Evolutionary conservation across 2,329 filamentous ascomycete species (phyloP).

Genomic region (Alternaria arbusti): DNA sequence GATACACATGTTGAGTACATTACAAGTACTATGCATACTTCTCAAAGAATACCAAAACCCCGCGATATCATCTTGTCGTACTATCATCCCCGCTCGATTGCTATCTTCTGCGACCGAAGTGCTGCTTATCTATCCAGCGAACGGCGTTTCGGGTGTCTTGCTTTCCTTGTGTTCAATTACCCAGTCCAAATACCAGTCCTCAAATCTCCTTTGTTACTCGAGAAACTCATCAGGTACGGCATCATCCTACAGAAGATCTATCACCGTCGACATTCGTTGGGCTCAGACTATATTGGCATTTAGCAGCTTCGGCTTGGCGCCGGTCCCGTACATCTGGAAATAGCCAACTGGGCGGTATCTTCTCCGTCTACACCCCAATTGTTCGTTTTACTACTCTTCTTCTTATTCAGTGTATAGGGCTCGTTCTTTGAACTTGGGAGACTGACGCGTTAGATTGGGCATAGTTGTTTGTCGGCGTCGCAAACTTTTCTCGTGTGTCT

Average conservation of each 20-base stretch:
- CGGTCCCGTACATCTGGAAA: too few species aligned
- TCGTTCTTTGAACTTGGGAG: neutral
- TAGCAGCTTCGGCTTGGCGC: neutral
- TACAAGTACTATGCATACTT: constrained; percentile 4
- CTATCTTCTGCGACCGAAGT: neutral
- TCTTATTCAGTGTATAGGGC: neutral
- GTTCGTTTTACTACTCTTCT: neutral
- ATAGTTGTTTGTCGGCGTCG: neutral
- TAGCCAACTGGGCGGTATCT: too few species aligned
- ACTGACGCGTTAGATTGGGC: neutral
- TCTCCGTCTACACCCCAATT: too few species aligned
- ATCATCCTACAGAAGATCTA: neutral
- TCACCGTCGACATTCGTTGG: too few species aligned
- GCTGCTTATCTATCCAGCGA: constrained; percentile 8
- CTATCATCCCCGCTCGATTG: neutral
- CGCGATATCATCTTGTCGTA: neutral
- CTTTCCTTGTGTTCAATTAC: neutral
- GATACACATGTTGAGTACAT: too few species aligned
- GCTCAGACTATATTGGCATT: constrained; percentile 3
- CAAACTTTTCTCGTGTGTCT: neutral
- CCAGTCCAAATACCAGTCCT: neutral
- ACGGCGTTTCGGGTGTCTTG: constrained; percentile 11
- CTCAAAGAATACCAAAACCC: constrained; percentile 3
- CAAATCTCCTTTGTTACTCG: neutral
- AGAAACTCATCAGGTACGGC: constrained; percentile 2